Conservation (phyloP, 192 early-diverging fungal genomes). For the Phlyctochytrium planicorne region DNA sequence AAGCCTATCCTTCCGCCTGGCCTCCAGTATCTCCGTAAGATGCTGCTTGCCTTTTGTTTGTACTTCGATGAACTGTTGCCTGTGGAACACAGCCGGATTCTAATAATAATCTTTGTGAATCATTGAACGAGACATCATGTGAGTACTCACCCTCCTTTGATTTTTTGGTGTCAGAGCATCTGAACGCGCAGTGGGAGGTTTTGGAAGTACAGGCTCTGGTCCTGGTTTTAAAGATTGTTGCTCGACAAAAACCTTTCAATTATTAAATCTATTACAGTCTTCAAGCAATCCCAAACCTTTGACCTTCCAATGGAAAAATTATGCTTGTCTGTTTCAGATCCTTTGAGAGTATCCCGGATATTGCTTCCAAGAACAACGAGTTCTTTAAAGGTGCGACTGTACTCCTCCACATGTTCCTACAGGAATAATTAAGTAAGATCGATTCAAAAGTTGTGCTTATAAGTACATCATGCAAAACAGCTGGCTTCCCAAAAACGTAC, state of each 20-base stretch:
- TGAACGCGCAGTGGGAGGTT: neutral
- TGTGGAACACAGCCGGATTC: constrained; percentile 11
- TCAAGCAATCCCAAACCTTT: neutral
- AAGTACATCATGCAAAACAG: neutral
- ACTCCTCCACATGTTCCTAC: constrained; percentile 19
- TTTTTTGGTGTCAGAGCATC: neutral
- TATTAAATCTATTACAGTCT: neutral
- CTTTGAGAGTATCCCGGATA: constrained; percentile 2
- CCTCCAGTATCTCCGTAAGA: constrained; percentile 1
- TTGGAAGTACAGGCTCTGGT: too few species aligned
- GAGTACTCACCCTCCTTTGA: too few species aligned
- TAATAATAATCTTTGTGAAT: neutral
- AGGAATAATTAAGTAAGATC: neutral
- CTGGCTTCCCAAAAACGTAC: constrained; percentile 21
- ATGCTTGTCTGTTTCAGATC: constrained; percentile 13
- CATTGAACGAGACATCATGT: neutral
- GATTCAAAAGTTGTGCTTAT: neutral
- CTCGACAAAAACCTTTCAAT: neutral
- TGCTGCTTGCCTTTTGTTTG: constrained; percentile 11
- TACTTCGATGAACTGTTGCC: constrained; percentile 16
- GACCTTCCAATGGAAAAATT: constrained; percentile 5
- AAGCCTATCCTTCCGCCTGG: constrained; percentile 4
- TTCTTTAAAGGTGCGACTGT: constrained; percentile 13
- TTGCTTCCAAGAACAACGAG: constrained; percentile 4
- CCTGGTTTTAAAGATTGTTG: neutral